phyloP scores from a whole-genome alignment of 805 yeast species.

The Lipomyces sp. region DNA sequence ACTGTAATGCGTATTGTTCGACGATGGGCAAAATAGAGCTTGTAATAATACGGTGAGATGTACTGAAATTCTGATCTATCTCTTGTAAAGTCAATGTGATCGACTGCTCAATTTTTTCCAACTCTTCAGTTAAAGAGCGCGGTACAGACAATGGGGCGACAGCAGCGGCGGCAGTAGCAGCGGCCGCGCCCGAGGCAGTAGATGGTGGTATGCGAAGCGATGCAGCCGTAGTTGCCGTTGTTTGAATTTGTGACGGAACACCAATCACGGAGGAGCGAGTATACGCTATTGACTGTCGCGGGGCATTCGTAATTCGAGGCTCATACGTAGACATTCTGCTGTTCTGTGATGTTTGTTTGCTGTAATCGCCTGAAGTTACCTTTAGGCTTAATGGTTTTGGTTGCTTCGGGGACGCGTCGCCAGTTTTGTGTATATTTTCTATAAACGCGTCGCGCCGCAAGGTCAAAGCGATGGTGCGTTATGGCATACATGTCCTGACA shows the following conservation, averaged over 20 bases:
- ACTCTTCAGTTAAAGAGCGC: constrained; percentile 43
- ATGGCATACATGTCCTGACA: no score
- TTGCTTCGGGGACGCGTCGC: no score
- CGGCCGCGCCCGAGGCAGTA: constrained; percentile 2
- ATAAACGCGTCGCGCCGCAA: neutral
- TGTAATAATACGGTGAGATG: constrained; percentile 68
- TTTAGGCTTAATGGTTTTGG: no score
- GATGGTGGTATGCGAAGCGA: constrained; percentile 13
- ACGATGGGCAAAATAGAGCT: constrained; percentile 72
- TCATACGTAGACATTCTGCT: neutral
- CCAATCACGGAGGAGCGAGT: constrained; percentile 15
- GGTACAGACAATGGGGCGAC: constrained; percentile 15
- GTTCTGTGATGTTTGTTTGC: neutral
- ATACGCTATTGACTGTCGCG: constrained; percentile 27
- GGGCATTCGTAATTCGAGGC: neutral
- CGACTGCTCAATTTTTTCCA: constrained; percentile 77
- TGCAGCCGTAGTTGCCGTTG: constrained; percentile 1
- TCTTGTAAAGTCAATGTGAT: constrained; percentile 77
- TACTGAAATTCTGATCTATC: constrained; percentile 73
- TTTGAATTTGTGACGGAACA: neutral
- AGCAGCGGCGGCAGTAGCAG: neutral
- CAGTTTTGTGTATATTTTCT: no score
- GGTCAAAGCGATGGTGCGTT: no score
- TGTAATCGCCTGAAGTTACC: neutral
- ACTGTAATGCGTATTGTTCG: constrained; percentile 60